phyloP scores from a whole-genome alignment of 1,284 basidiomycete species.

The Leccinum pachyderme region DNA sequence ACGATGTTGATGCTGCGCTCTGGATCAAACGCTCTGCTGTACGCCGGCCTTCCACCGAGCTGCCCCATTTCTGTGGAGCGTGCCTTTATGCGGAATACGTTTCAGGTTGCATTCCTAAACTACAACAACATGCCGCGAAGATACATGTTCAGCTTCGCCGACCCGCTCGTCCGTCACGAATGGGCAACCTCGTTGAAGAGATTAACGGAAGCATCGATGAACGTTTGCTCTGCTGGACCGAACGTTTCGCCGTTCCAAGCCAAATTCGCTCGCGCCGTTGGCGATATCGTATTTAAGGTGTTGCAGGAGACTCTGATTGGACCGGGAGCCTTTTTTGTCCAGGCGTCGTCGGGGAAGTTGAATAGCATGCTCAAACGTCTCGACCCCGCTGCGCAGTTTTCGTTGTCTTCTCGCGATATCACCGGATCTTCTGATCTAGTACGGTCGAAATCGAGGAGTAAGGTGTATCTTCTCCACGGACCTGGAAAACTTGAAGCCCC shows the following conservation, averaged over 20 bases:
- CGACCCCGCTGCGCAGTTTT: constrained; percentile 26
- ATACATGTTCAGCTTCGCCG: constrained; percentile 92
- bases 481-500: constrained; percentile 55
- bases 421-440: constrained; percentile 38
- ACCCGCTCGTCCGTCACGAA: constrained; percentile 67
- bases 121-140: constrained; percentile 69
- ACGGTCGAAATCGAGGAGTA: constrained; percentile 70
- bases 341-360: constrained; percentile 23
- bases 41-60: constrained; percentile 76
- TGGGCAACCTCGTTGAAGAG: constrained; percentile 73
- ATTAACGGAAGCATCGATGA: constrained; percentile 50
- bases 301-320: constrained; percentile 81
- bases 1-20: constrained; percentile 78
- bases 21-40: constrained; percentile 77
- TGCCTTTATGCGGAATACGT: constrained; percentile 91
- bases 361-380: constrained; percentile 29
- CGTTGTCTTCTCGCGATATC: constrained; percentile 22
- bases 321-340: constrained; percentile 26
- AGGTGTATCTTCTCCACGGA: constrained; percentile 59
- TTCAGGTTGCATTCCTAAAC: constrained; percentile 84
- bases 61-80: constrained; percentile 80
- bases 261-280: constrained; percentile 61
- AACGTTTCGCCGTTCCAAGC: constrained; percentile 36
- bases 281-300: constrained; percentile 73
- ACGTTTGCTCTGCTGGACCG: constrained; percentile 40